Evolutionary conservation across 768 basidiomycete species (phyloP), one percentile per base, ranked within the genome.

Genomic region (Leccinum arenicola): DNA sequence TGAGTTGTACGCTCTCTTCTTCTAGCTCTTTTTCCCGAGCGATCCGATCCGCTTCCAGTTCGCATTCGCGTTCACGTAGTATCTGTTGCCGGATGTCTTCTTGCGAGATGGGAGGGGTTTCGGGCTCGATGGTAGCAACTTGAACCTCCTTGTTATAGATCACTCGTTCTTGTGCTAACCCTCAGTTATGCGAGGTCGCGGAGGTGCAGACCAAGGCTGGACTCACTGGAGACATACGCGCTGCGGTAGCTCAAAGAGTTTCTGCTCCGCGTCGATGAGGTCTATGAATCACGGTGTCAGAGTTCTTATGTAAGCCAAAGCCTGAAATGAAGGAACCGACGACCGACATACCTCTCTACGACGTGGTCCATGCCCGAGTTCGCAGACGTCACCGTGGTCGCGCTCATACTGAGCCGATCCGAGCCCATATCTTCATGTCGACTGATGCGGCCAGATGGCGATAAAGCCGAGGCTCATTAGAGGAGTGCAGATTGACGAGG

Each of bases 171-270:
- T 88, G 66, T 49, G 59, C 25, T 25, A 25, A 25, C 25, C 58
- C 54, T 33, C 43, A 3, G 31, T 50, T 40, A 52, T 15, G 56
- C 54, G 50, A 60, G 48, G 58, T 21, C 12, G 19, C 9, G 12
- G 15, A 52, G 27, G 17, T 7, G 38, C 0, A 7, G 17, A 19
- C 19, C 25, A 6, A 54, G 3, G 17, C 25, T 25, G 25, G 25
- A 25, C 25, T 25, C 25, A 11, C 45, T 12, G 48, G 25, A 36
- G 25, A 66, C 77, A 49, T 56, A 93, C 94, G 78, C 89, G 93
- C 66, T 89, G 86, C 3, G 94, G 94, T 11, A 95, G 77, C 66
- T 95, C 94, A 64, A 93, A 96, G 6, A 97, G 76, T 69, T 97
- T 94, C 67, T 92, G 87, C 62, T 94, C 91, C 17, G 91, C 81